Evolutionary conservation across 306 rosid genomes (phyloP).

Genomic region (Vigna unguiculata): DNA sequence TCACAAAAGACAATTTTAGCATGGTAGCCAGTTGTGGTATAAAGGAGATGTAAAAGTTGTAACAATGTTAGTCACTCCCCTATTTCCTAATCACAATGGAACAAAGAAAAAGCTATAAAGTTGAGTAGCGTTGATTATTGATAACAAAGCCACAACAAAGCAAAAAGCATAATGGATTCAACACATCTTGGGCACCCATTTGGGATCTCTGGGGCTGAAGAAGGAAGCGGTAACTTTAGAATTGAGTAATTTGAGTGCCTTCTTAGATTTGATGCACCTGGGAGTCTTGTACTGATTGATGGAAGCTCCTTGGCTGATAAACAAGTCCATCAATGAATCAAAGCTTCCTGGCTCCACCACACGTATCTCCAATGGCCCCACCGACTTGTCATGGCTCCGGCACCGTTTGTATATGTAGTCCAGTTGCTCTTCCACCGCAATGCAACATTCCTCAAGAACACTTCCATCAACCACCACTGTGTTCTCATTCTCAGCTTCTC

Average conservation of each 20-base stretch:
- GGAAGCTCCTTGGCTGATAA: slow-evolving; percentile 77
- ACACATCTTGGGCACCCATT: slow-evolving; percentile 49
- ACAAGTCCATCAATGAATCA: slow-evolving; percentile 81
- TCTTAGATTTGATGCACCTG: slow-evolving; percentile 74
- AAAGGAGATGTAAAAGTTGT: too few species aligned
- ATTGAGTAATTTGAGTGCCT: slow-evolving; percentile 70
- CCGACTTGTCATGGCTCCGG: slow-evolving; percentile 65
- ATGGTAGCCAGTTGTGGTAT: too few species aligned
- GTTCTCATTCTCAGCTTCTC: too few species aligned
- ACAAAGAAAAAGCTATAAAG: too few species aligned
- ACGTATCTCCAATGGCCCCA: slow-evolving; percentile 87
- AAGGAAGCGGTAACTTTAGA: slow-evolving; percentile 64
- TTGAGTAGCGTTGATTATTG: too few species aligned
- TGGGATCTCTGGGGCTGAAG: slow-evolving; percentile 84
- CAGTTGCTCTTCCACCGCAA: slow-evolving; percentile 76
- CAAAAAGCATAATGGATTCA: too few species aligned
- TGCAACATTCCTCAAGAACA: slow-evolving; percentile 81
- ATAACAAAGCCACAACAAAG: too few species aligned
- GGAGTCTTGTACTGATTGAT: slow-evolving; percentile 96
- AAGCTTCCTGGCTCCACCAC: slow-evolving; percentile 86
- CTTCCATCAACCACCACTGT: slow-evolving; percentile 31
- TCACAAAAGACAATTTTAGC: too few species aligned
- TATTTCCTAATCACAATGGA: too few species aligned
- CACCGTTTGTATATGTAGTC: slow-evolving; percentile 80
- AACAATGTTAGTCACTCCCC: too few species aligned